Percentiles rank a stretch among this genome's conserved stretches.
Evolutionary conservation across 2,329 filamentous ascomycete species (phyloP).

Genomic region (Aureobasidium sp.): DNA sequence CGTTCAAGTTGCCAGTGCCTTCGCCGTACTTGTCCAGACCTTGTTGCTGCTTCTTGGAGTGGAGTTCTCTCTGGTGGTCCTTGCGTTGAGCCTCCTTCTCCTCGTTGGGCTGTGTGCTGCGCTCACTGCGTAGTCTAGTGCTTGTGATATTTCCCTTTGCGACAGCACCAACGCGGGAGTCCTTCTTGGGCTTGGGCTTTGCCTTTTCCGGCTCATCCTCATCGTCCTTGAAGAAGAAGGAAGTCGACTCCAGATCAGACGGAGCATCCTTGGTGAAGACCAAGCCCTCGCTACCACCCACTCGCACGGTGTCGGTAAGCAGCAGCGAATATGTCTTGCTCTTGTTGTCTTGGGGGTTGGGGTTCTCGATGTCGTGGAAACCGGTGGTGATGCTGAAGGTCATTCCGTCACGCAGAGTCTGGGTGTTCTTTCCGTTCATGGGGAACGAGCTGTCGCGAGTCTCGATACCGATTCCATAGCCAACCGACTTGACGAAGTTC

Average conservation of each 20-base stretch:
- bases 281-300: slow-evolving; percentile 66
- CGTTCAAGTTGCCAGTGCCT: slow-evolving; percentile 74
- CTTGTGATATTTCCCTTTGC: slow-evolving; percentile 93
- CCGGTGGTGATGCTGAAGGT: slow-evolving; percentile 86
- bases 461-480: slow-evolving; percentile 88
- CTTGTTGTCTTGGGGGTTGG: slow-evolving; percentile 78
- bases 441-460: slow-evolving; percentile 74
- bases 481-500: slow-evolving; percentile 87
- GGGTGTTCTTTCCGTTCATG: slow-evolving; percentile 76
- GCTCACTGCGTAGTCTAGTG: slow-evolving; percentile 83
- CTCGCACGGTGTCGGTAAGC: slow-evolving; percentile 86
- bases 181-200: slow-evolving; percentile 81
- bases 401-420: slow-evolving; percentile 90
- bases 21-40: slow-evolving; percentile 80
- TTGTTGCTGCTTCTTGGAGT: slow-evolving; percentile 79
- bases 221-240: slow-evolving; percentile 97
- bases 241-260: slow-evolving; percentile 84
- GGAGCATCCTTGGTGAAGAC: slow-evolving; percentile 92
- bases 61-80: slow-evolving; percentile 85
- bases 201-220: slow-evolving; percentile 69
- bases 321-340: slow-evolving; percentile 83
- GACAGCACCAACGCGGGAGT: slow-evolving; percentile 72
- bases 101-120: slow-evolving; percentile 78
- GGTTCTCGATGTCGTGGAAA: slow-evolving; percentile 81
- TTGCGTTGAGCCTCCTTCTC: slow-evolving; percentile 79